phyloP scores from a whole-genome alignment of 306 rosid species.

The Argentina anserina region DNA sequence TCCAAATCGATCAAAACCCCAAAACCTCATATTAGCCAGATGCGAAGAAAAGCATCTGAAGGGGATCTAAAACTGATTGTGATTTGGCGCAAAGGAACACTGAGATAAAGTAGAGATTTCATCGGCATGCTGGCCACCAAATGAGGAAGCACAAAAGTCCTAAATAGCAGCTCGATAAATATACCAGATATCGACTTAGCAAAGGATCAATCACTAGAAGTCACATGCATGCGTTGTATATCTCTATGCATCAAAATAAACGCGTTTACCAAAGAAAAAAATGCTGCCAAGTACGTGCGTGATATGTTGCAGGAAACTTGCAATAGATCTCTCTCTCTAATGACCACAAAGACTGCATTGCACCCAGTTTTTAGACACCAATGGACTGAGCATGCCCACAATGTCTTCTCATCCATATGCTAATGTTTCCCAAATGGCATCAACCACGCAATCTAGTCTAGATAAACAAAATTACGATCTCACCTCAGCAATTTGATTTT shows the following conservation, averaged over 20 bases:
- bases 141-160: slow-evolving; percentile 10
- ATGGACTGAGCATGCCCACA: not conserved
- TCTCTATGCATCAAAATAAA: not conserved
- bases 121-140: slow-evolving; percentile 16
- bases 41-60: not conserved
- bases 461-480: not conserved
- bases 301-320: slow-evolving; percentile 1
- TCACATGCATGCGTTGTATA: not conserved
- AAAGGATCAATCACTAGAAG: not conserved
- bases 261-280: not conserved
- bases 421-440: slow-evolving; percentile 2
- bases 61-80: not conserved
- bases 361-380: not conserved
- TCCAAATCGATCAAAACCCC: not conserved
- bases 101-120: no score
- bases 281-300: not conserved
- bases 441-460: no score
- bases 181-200: not conserved
- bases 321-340: not conserved
- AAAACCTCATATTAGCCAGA: no score
- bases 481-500: not conserved
- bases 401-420: slow-evolving; percentile 12
- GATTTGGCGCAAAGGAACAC: not conserved
- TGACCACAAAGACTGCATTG: not conserved
- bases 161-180: slow-evolving; percentile 11